phyloP scores from a whole-genome alignment of 176 grass and related monocot species.

The Rhynchospora tenuis region DNA sequence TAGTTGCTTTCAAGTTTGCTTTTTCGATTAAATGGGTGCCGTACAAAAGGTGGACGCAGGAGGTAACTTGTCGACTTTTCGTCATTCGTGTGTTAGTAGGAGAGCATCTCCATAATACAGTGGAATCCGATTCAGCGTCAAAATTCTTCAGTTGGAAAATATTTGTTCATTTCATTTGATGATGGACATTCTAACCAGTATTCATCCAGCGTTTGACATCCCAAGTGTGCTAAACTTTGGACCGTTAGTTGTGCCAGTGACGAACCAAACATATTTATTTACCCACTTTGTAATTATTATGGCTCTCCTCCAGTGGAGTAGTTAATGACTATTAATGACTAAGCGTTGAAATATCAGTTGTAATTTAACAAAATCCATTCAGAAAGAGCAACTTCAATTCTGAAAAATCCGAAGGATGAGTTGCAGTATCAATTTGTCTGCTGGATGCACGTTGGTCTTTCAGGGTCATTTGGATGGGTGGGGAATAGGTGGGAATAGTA shows the following conservation, averaged over 20 bases:
- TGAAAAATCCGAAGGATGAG: too few species aligned
- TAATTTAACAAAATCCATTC: neutral
- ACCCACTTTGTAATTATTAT: neutral
- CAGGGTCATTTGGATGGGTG: too few species aligned
- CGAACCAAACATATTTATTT: neutral
- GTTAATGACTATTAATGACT: neutral
- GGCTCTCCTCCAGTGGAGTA: neutral
- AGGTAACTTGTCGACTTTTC: too few species aligned
- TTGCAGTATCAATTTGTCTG: too few species aligned
- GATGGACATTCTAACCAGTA: neutral
- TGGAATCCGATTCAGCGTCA: slow-evolving; percentile 7
- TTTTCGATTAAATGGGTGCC: too few species aligned
- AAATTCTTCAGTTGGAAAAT: neutral
- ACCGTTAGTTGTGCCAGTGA: neutral
- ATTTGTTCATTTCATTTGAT: neutral
- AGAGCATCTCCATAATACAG: neutral
- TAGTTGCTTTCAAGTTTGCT: too few species aligned
- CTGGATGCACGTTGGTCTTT: neutral
- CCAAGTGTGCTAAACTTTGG: neutral
- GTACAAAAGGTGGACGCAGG: too few species aligned
- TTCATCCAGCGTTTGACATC: neutral
- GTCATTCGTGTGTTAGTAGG: neutral
- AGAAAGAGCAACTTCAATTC: neutral
- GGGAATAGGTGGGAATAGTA: too few species aligned
- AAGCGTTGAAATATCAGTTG: neutral